Evolutionary conservation across 2,329 filamentous ascomycete species (phyloP), one percentile per base, ranked within the genome.

Genomic region (Bipolaris gigantea): DNA sequence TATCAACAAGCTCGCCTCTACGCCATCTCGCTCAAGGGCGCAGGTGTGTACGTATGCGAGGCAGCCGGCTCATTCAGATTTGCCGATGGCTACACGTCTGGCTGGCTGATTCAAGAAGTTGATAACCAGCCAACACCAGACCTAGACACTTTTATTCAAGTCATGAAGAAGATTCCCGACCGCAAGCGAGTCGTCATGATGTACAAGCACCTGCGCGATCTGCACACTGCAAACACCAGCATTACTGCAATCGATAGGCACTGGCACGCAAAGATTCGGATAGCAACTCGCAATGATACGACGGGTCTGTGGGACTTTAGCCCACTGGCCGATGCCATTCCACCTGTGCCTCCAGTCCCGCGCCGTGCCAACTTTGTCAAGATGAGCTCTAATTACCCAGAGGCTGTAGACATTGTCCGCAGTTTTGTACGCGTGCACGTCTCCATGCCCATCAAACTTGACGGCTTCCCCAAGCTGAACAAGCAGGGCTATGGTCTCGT

Each of bases 1-100:
- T 99, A 99, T 74, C 94, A 99, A 72, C 92, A 97, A 76, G 92
- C 94, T n/a, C 87, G 94, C 9, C 83, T 97, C 4, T 97, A 97
- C 73, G 93, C 92, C 32, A 92, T 99, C 53, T 87, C 92, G 9
- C 89, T 92, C 65, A 88, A 92, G 73, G 71, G 75, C 47, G 69
- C 75, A 38, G 94, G 94, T 32, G 92, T 99, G 16, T 99, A 90
- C 71, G 89, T 97, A 55, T 97, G 92, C 70, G 94, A 99, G 75
- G 90, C 93, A 5, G 89, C 90, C 2, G 94, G 94, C 2, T 96
- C 94, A 0, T 99, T 97, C 81, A 88, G 92, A 46, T 90, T 99
- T 60, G 69, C 70, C n/a, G 94, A 97, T 60, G 92, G 87, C 64
- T 89, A 89, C 11, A 88, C 96, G 55, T 92, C 89, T 57, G 94